A percentile compares a stretch with the other conserved stretches of the same genome.
phyloP scores from a whole-genome alignment of 1,284 basidiomycete genomes.

The Cryptococcus sp. region DNA sequence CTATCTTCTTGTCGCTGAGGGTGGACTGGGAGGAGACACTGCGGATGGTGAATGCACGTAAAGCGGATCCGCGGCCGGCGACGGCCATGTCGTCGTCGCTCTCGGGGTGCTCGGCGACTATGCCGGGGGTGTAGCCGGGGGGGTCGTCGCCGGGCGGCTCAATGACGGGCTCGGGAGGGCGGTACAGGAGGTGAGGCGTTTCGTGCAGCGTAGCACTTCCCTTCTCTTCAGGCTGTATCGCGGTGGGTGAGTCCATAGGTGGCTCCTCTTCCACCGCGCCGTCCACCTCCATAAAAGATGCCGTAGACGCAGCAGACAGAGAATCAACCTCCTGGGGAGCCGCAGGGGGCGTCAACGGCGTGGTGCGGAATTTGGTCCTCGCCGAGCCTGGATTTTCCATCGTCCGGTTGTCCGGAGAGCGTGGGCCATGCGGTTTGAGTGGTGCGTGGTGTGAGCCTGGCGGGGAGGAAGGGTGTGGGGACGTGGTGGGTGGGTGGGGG shows the following conservation, averaged over 20 bases:
- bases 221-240: neutral
- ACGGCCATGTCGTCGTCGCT: constrained; percentile 23
- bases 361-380: constrained; percentile 19
- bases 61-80: neutral
- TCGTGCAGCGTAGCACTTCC: constrained; percentile 13
- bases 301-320: neutral
- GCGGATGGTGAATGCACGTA: too few species aligned
- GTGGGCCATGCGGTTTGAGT: constrained; percentile 19
- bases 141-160: constrained; percentile 36
- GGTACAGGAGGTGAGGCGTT: constrained; percentile 29
- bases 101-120: constrained; percentile 32
- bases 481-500: constrained; percentile 4
- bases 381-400: constrained; percentile 24
- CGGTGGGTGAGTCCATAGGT: neutral
- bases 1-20: neutral
- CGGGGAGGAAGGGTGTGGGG: neutral
- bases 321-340: neutral
- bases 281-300: neutral
- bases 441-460: neutral
- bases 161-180: constrained; percentile 42
- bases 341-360: neutral
- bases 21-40: neutral
- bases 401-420: constrained; percentile 9
- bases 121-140: constrained; percentile 32
- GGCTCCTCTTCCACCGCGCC: neutral